phyloP scores from a whole-genome alignment of 495 filamentous ascomycete species.

The Astrothelium macrocarpum region DNA sequence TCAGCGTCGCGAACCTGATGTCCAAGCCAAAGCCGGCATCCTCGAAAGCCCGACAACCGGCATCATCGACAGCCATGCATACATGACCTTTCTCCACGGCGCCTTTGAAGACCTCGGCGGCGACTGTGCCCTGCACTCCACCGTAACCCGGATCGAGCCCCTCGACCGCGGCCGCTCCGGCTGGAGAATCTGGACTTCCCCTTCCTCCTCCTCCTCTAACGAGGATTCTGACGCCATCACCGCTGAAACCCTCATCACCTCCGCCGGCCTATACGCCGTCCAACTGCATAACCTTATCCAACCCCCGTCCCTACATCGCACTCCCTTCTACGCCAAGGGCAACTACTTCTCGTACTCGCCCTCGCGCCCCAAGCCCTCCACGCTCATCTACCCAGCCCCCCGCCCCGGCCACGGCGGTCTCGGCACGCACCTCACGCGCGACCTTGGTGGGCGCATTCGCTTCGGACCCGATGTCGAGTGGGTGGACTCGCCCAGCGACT shows the following conservation, averaged over 20 bases:
- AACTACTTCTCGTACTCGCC: constrained; percentile 83
- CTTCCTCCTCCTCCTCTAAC: constrained; percentile 20
- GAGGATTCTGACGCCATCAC: constrained; percentile 52
- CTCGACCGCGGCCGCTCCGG: constrained; percentile 39
- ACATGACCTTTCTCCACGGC: constrained; percentile 73
- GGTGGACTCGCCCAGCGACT: constrained; percentile 56
- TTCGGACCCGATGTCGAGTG: constrained; percentile 97
- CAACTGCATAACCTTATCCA: constrained; percentile 74
- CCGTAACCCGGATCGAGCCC: constrained; percentile 50
- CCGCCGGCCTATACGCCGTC: constrained; percentile 71
- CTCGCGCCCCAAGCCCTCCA: constrained; percentile 54
- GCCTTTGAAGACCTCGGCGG: constrained; percentile 71
- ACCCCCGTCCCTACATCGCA: constrained; percentile 45
- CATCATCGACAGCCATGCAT: constrained; percentile 77
- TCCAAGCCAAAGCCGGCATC: constrained; percentile 58
- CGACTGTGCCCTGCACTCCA: constrained; percentile 53
- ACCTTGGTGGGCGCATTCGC: constrained; percentile 73
- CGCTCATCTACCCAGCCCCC: constrained; percentile 80
- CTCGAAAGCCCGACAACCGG: constrained; percentile 78
- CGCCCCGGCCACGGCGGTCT: constrained; percentile 71
- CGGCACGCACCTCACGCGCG: constrained; percentile 88
- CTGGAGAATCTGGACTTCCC: constrained; percentile 44
- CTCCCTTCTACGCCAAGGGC: constrained; percentile 80
- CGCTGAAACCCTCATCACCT: constrained; percentile 68
- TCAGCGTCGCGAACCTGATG: constrained; percentile 56